Evolutionary conservation across 306 rosid species (phyloP).

Genomic region (Quercus suber): DNA sequence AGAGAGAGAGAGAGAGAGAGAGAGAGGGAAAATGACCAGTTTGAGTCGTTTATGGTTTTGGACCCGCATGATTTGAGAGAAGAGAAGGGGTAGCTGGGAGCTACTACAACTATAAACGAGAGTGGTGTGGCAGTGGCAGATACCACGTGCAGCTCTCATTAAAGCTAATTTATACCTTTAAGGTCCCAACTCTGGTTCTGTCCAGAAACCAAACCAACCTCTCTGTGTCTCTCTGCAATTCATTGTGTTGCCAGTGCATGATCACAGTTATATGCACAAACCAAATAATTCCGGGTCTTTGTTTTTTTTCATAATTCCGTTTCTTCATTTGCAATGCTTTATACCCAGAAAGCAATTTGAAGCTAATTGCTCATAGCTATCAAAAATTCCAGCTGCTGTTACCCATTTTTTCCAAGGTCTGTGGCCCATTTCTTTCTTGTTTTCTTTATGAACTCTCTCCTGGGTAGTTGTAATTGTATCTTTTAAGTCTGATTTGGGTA

Average conservation of each 20-base stretch:
- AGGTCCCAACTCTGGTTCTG: conserved; percentile 3
- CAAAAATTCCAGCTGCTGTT: conserved; percentile 4
- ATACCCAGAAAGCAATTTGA: conserved; percentile 27
- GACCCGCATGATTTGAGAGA: no score
- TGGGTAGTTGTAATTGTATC: conserved; percentile 10
- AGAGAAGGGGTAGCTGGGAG: conserved; percentile 48
- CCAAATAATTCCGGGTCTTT: conserved; percentile 2
- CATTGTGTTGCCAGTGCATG: conserved; percentile 6
- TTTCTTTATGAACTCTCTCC: not conserved
- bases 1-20: no score
- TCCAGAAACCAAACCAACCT: conserved; percentile 59
- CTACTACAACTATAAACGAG: conserved; percentile 18
- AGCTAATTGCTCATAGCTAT: conserved; percentile 9
- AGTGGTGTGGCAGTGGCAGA: conserved; percentile 44
- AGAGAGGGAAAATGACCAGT: not conserved
- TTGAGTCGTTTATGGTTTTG: no score
- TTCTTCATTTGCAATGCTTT: conserved; percentile 26
- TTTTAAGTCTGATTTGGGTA: conserved; percentile 1
- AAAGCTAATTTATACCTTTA: conserved; percentile 36
- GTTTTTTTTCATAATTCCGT: conserved; percentile 3
- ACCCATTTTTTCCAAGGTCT: conserved; percentile 32
- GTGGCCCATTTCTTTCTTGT: conserved; percentile 9
- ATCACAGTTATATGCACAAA: conserved; percentile 7
- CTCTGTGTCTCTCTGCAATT: conserved; percentile 7
- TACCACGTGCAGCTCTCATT: conserved; percentile 72